Conservation (phyloP, 805 yeast genomes). For the Tanozyma kutaoensis region DNA sequence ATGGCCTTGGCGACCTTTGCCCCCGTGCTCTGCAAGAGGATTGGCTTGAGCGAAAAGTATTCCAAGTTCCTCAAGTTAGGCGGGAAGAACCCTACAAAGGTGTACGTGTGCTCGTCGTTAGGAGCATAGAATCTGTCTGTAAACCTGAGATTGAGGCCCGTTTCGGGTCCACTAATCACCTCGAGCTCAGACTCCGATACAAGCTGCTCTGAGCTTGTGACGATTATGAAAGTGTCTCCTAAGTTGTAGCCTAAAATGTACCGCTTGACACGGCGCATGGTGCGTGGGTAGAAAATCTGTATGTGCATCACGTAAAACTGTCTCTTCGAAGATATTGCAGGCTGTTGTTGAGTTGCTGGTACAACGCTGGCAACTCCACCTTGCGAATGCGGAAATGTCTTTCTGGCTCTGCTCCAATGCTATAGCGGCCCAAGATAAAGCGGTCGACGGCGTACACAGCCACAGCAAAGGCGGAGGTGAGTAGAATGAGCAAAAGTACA, state of each 20-base stretch:
- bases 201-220: not conserved
- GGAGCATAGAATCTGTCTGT: conserved; percentile 1
- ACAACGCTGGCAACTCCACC: too few relatives aligned
- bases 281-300: conserved; percentile 2
- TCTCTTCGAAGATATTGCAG: conserved; percentile 29
- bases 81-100: conserved; percentile 40
- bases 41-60: conserved; percentile 65
- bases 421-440: too few relatives aligned
- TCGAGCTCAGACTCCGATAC: not conserved
- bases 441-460: too few relatives aligned
- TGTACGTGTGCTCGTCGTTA: conserved; percentile 2
- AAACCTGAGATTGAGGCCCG: not conserved
- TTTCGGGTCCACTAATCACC: not conserved
- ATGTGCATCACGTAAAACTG: conserved; percentile 14
- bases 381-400: too few relatives aligned
- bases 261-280: conserved; percentile 1
- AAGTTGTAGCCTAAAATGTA: conserved; percentile 13
- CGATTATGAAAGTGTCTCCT: conserved; percentile 9
- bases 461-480: too few relatives aligned
- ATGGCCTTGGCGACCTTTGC: not conserved
- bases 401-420: too few relatives aligned
- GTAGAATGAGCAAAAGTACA: too few relatives aligned
- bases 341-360: conserved; percentile 23
- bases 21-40: conserved; percentile 40
- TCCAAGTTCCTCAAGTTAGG: conserved; percentile 65